Percentiles rank a stretch among this genome's conserved stretches.
phyloP scores from a whole-genome alignment of 176 grass and related monocot species.

The Metroxylon sagu region DNA sequence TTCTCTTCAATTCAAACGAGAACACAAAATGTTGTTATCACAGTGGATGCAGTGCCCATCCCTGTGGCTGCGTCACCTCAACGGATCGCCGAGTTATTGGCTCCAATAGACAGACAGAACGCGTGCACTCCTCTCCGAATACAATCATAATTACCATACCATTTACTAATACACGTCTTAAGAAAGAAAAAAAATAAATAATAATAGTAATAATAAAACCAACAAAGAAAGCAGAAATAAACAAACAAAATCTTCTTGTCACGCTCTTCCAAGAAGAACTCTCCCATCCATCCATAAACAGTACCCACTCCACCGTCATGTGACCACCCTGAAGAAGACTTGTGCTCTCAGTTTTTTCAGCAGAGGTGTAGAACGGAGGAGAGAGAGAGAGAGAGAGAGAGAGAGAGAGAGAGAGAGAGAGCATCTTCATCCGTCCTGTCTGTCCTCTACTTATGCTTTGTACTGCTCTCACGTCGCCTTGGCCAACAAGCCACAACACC shows the following conservation, averaged over 20 bases:
- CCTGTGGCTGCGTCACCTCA: too few relatives aligned
- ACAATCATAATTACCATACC: not conserved
- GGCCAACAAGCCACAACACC: too few relatives aligned
- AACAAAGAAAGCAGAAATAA: not conserved
- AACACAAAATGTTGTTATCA: too few relatives aligned
- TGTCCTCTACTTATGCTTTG: too few relatives aligned
- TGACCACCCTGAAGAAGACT: not conserved
- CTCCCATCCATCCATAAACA: too few relatives aligned
- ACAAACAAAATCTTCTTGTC: too few relatives aligned
- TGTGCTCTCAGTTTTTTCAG: not conserved
- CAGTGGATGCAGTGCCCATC: too few relatives aligned
- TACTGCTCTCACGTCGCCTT: not conserved
- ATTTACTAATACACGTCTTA: not conserved
- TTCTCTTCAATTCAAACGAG: too few relatives aligned
- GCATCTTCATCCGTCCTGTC: not conserved
- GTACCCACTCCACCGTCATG: not conserved
- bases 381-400: too few relatives aligned
- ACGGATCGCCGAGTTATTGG: constrained; percentile 14
- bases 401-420: not conserved
- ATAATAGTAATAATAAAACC: too few relatives aligned
- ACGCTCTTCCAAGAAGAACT: too few relatives aligned
- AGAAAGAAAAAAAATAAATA: not conserved
- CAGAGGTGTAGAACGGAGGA: not conserved
- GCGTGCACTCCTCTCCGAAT: not conserved
- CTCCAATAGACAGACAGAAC: constrained; percentile 11